phyloP scores from a whole-genome alignment of 306 rosid species.

The Crataegus laevigata region DNA sequence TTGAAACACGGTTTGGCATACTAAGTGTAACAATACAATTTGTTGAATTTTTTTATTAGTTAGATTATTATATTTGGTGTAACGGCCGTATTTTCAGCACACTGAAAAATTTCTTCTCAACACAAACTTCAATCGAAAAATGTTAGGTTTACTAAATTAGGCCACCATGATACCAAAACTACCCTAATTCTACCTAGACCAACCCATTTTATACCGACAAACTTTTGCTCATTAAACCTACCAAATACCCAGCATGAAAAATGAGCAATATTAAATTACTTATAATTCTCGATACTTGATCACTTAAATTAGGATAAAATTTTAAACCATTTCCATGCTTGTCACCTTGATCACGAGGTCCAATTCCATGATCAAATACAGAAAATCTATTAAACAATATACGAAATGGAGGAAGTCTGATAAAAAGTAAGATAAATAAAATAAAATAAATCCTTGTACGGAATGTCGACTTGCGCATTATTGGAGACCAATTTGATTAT shows the following conservation, averaged over 20 bases:
- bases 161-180: not conserved
- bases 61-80: too few relatives aligned
- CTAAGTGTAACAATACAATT: too few relatives aligned
- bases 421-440: not conserved
- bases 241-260: not conserved
- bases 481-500: not conserved
- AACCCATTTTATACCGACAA: not conserved
- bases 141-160: not conserved
- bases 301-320: not conserved
- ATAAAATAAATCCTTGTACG: not conserved
- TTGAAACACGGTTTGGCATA: too few relatives aligned
- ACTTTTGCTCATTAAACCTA: not conserved
- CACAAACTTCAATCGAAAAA: not conserved
- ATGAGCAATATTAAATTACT: not conserved
- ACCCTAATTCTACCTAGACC: not conserved
- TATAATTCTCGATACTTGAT: not conserved
- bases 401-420: not conserved
- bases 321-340: not conserved
- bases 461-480: not conserved
- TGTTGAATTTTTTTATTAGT: too few relatives aligned
- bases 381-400: not conserved
- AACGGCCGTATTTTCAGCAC: rapidly evolving
- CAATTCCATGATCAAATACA: not conserved
- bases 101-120: not conserved
- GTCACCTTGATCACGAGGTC: not conserved